A percentile compares a stretch with the other conserved stretches of the same genome.
phyloP scores from a whole-genome alignment of 768 basidiomycete species.

The Polyporus arcularius region DNA sequence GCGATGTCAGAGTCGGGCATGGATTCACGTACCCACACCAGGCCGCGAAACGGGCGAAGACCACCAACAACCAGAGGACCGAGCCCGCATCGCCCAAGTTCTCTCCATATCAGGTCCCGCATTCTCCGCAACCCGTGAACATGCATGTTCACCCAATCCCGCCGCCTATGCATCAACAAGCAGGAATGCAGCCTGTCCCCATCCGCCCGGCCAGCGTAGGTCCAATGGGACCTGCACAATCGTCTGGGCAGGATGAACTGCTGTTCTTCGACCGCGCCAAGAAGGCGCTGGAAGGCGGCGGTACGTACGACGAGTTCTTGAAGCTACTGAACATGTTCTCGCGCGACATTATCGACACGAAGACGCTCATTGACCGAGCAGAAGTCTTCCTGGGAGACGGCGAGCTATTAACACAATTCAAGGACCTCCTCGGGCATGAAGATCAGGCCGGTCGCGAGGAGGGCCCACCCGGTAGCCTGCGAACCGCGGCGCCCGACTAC shows the following conservation, averaged over 20 bases:
- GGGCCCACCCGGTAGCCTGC: slow-evolving; percentile 77
- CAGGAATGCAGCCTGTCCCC: slow-evolving; percentile 11
- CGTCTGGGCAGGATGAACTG: slow-evolving; percentile 62
- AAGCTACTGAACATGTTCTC: slow-evolving; percentile 91
- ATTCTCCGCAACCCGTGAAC: slow-evolving; percentile 32
- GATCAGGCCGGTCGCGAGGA: slow-evolving; percentile 60
- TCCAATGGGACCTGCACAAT: slow-evolving; percentile 7
- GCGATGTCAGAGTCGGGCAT: not conserved
- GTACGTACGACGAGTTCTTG: slow-evolving; percentile 90
- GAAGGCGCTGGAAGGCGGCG: slow-evolving; percentile 70
- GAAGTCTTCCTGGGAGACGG: slow-evolving; percentile 79
- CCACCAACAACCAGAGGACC: slow-evolving; percentile 53
- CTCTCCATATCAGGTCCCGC: slow-evolving; percentile 43
- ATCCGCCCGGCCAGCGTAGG: slow-evolving; percentile 13
- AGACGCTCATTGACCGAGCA: slow-evolving; percentile 80
- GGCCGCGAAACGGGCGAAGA: slow-evolving; percentile 61
- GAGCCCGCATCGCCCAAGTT: slow-evolving; percentile 54
- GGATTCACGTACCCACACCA: slow-evolving; percentile 28
- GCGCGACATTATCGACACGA: slow-evolving; percentile 87
- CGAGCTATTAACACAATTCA: slow-evolving; percentile 82
- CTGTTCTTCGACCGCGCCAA: slow-evolving; percentile 95
- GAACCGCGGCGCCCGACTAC: slow-evolving; percentile 75
- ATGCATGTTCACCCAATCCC: slow-evolving; percentile 28
- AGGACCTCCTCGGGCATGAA: slow-evolving; percentile 82
- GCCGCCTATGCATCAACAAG: slow-evolving; percentile 28